These are phyloP conservation scores for Tulasnella sp. DNA, from an alignment of 768 basidiomycete genomes.

Conservation along the genomic window DNA sequence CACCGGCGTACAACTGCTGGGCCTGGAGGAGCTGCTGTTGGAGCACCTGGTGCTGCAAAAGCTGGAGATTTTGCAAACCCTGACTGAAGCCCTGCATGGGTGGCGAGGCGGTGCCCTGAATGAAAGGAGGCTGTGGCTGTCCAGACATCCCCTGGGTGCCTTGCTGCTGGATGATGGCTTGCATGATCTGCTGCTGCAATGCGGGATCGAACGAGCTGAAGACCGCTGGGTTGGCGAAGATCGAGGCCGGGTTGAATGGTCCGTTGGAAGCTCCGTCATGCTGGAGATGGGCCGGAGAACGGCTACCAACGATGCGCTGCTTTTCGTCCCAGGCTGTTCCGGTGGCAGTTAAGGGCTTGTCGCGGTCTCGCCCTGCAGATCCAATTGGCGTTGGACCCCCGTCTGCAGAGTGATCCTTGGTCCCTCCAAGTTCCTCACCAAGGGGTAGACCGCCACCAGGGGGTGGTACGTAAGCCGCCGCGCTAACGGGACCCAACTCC, in stretches of 20 bases:
- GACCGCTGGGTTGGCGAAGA: conserved; percentile 21
- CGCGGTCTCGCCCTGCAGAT: not conserved
- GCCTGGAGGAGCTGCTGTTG: conserved; percentile 27
- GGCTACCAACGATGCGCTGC: conserved; percentile 54
- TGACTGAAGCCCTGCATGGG: conserved; percentile 5
- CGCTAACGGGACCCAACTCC: conserved; percentile 48
- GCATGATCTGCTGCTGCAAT: conserved; percentile 26
- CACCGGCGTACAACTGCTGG: conserved; percentile 28
- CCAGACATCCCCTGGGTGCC: not conserved
- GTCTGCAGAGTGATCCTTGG: conserved; percentile 28
- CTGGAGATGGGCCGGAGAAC: conserved; percentile 61
- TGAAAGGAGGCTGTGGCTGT: conserved; percentile 16
- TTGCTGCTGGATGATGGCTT: conserved; percentile 15
- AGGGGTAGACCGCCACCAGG: conserved; percentile 32
- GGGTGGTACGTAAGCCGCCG: conserved; percentile 48
- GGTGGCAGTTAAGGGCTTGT: conserved; percentile 37
- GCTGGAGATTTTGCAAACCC: conserved; percentile 28
- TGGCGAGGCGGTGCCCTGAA: not conserved
- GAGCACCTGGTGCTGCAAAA: conserved; percentile 33
- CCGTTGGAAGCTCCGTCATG: conserved; percentile 47
- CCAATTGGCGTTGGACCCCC: conserved; percentile 15
- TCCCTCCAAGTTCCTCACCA: conserved; percentile 19
- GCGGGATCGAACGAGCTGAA: conserved; percentile 24
- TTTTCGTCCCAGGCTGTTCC: conserved; percentile 59
- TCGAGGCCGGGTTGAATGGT: not conserved